A percentile compares a stretch with the other conserved stretches of the same genome.
phyloP scores from a whole-genome alignment of 73 alveolate species.

The Urostyla sp. region DNA sequence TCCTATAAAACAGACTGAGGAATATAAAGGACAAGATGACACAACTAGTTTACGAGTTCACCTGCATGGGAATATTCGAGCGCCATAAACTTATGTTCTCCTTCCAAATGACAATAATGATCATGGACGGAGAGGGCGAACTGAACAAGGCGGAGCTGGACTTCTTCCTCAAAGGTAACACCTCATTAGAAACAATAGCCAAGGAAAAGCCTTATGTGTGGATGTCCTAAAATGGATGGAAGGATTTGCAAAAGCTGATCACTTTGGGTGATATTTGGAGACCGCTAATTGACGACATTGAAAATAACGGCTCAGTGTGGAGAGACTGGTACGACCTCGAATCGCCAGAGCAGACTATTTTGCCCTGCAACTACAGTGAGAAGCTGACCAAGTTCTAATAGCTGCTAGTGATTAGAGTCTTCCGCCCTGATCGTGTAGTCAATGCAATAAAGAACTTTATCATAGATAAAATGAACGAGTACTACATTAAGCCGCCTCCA shows the following conservation, averaged over 20 bases:
- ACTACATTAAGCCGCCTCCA: conserved; percentile 86
- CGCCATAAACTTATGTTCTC: conserved; percentile 99
- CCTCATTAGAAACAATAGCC: conserved; percentile 92
- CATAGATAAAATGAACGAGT: conserved; percentile 79
- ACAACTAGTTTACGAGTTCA: conserved; percentile 97
- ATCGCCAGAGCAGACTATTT: conserved; percentile 96
- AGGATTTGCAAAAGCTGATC: conserved; percentile 93
- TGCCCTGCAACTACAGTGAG: conserved; percentile 96
- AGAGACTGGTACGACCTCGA: conserved; percentile 98
- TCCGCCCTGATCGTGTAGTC: conserved; percentile 96
- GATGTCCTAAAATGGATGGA: conserved; percentile 93
- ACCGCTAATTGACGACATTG: conserved; percentile 83
- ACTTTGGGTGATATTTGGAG: conserved; percentile 86
- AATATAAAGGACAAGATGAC: conserved; percentile 98
- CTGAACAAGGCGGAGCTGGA: conserved; percentile 96
- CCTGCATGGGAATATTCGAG: conserved; percentile 99
- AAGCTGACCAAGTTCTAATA: conserved; percentile 76
- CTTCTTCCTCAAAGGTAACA: conserved; percentile 99
- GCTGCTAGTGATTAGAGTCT: conserved; percentile 88
- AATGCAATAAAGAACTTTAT: conserved; percentile 94
- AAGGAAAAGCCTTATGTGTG: conserved; percentile 82
- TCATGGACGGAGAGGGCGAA: conserved; percentile 97
- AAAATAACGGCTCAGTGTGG: conserved; percentile 91
- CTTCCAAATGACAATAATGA: conserved; percentile 99
- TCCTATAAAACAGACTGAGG: conserved; percentile 93